Percentiles rank a stretch among this genome's conserved stretches.
phyloP scores from a whole-genome alignment of 495 filamentous ascomycete genomes.

The Aspergillus ellipticus region DNA sequence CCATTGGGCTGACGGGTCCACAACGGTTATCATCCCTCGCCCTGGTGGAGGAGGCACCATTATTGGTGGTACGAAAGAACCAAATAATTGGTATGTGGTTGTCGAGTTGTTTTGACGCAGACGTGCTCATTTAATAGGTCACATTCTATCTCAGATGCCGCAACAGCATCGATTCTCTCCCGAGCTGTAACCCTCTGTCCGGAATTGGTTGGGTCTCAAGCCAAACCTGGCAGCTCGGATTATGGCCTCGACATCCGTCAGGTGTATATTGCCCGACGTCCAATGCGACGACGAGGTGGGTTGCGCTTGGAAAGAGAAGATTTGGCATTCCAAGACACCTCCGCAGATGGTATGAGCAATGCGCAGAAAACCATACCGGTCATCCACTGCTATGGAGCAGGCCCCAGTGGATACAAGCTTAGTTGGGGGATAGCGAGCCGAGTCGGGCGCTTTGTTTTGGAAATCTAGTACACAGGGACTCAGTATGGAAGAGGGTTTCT shows the following conservation, averaged over 20 bases:
- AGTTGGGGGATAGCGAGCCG: constrained; percentile 20
- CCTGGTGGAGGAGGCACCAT: constrained; percentile 49
- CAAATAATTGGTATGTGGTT: constrained; percentile 41
- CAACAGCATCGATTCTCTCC: constrained; percentile 31
- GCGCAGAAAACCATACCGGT: constrained; percentile 20
- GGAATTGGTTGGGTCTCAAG: background rate
- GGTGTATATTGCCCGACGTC: constrained; percentile 20
- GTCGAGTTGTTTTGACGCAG: no score
- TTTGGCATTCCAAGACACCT: background rate
- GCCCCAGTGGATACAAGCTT: constrained; percentile 43
- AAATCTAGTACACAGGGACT: background rate
- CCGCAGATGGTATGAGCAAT: background rate
- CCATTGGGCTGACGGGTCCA: constrained; percentile 45
- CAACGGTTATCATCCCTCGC: constrained; percentile 47
- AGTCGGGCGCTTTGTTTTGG: constrained; percentile 3
- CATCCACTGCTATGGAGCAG: constrained; percentile 53
- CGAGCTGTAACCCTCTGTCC: constrained; percentile 1
- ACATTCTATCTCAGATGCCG: constrained; percentile 11
- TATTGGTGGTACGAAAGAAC: constrained; percentile 53
- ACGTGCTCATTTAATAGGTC: background rate
- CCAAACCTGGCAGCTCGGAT: background rate
- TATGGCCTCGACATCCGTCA: constrained; percentile 7
- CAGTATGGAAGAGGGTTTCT: background rate
- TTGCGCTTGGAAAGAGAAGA: constrained; percentile 16
- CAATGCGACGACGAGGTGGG: constrained; percentile 19